A percentile compares a stretch with the other conserved stretches of the same genome.
These are phyloP conservation scores for Tolypocladium pustulatum DNA, from an alignment of 2,329 filamentous ascomycete species.

Conservation along the genomic window DNA sequence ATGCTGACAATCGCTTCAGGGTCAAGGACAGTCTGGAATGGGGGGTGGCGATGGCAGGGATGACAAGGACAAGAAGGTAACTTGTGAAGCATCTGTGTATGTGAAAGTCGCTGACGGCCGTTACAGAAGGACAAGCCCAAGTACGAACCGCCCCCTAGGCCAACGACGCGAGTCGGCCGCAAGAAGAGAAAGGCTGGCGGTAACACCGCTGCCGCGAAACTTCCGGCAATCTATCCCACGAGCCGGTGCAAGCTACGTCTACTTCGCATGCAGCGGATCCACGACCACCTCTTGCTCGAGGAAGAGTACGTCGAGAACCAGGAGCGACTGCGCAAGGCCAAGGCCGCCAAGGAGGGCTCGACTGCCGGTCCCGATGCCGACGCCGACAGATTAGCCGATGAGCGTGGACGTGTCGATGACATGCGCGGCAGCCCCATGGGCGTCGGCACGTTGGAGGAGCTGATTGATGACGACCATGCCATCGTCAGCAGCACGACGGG, in stretches of 20 bases:
- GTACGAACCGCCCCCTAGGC: constrained; percentile 96
- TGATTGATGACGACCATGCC: constrained; percentile 98
- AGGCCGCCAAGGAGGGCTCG: constrained; percentile 63
- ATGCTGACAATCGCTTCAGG: constrained; percentile 33
- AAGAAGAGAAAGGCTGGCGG: constrained; percentile 97
- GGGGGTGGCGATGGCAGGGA: constrained; percentile 71
- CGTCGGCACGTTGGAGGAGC: constrained; percentile 92
- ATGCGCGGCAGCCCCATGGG: constrained; percentile 99
- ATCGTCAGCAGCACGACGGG: constrained; percentile 97
- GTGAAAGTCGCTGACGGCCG: constrained; percentile 9
- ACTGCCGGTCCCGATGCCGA: constrained; percentile 61
- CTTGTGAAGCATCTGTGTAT: constrained; percentile 2
- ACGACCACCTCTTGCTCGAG: constrained; percentile 92
- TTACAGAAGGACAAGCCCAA: constrained; percentile 96
- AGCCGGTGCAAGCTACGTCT: constrained; percentile 96
- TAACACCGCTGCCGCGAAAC: constrained; percentile 88
- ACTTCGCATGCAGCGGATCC: constrained; percentile 95
- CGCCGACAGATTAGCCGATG: constrained; percentile 80
- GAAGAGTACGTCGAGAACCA: constrained; percentile 99
- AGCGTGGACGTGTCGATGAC: constrained; percentile 89
- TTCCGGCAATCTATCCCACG: constrained; percentile 87
- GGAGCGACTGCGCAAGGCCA: constrained; percentile 87
- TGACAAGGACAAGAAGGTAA: constrained; percentile 89
- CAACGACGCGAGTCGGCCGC: constrained; percentile 90
- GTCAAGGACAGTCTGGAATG: constrained; percentile 81